A percentile compares a stretch with the other conserved stretches of the same genome.
Evolutionary conservation across 805 yeast species (phyloP).

Genomic region (Ogataea sp.): DNA sequence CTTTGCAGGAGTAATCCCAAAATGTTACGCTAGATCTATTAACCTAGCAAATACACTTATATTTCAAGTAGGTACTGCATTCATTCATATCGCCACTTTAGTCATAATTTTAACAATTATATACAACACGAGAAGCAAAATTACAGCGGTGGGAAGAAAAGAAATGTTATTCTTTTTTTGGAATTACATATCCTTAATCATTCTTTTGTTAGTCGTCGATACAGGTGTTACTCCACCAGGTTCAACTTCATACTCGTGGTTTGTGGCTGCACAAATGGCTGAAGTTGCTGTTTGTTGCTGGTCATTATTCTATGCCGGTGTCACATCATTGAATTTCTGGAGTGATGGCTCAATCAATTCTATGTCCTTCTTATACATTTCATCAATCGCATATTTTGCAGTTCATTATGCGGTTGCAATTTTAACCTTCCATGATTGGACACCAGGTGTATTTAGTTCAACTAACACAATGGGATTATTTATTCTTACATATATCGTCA

Average conservation of each 20-base stretch:
- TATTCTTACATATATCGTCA: conserved; percentile 60
- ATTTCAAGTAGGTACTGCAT: conserved; percentile 82
- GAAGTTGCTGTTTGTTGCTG: conserved; percentile 64
- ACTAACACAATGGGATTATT: conserved; percentile 61
- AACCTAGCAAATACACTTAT: conserved; percentile 87
- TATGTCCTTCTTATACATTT: conserved; percentile 44
- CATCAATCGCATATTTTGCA: conserved; percentile 51
- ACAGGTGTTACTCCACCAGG: conserved; percentile 92
- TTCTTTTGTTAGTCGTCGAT: conserved; percentile 71
- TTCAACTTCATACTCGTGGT: conserved; percentile 63
- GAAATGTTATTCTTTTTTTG: conserved; percentile 77
- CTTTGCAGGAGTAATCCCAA: conserved; percentile 58
- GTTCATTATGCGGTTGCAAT: conserved; percentile 60
- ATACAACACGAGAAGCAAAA: conserved; percentile 72
- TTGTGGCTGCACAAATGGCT: conserved; percentile 78
- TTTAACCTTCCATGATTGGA: conserved; percentile 67
- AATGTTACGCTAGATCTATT: conserved; percentile 80
- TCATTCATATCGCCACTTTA: conserved; percentile 72
- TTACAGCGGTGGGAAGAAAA: conserved; percentile 88
- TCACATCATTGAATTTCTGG: conserved; percentile 85
- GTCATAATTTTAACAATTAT: conserved; percentile 59
- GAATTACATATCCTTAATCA: conserved; percentile 45
- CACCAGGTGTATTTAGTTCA: conserved; percentile 33
- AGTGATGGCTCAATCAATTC: conserved; percentile 82
- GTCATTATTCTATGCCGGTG: conserved; percentile 62